Evolutionary conservation across 2,329 filamentous ascomycete genomes (phyloP).

Genomic region (Pleomassaria siparia): DNA sequence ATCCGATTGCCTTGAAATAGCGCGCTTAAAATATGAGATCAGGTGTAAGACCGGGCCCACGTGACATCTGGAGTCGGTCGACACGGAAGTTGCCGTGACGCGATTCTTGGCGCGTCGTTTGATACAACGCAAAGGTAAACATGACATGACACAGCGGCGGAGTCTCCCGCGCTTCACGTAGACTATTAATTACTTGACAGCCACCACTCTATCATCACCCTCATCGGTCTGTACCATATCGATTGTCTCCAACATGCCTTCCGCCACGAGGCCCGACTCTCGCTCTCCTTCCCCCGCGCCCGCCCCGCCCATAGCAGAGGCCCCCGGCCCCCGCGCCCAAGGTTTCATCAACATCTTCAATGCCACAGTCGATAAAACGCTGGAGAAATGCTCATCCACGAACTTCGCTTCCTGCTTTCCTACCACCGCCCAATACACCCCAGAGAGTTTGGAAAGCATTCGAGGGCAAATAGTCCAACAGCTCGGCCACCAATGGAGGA

Average conservation of each 20-base stretch:
- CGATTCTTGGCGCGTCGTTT: background rate
- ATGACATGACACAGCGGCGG: background rate
- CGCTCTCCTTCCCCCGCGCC: slow-evolving; percentile 55
- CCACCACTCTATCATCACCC: background rate
- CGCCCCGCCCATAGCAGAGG: slow-evolving; percentile 55
- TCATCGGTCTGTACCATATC: background rate
- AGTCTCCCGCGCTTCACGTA: too few species aligned
- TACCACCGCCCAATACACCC: slow-evolving; percentile 60
- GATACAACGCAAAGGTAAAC: background rate
- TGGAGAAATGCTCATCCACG: slow-evolving; percentile 62
- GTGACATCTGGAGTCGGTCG: too few species aligned
- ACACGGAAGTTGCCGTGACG: background rate
- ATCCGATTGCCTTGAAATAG: too few species aligned
- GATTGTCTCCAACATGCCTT: slow-evolving; percentile 25
- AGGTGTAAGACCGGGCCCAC: too few species aligned
- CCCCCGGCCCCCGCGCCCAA: slow-evolving; percentile 62
- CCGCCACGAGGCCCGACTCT: slow-evolving; percentile 29
- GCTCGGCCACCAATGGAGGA: slow-evolving; percentile 58
- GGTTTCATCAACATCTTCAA: slow-evolving; percentile 62
- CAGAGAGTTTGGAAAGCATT: slow-evolving; percentile 57
- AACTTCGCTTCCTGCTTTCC: slow-evolving; percentile 67
- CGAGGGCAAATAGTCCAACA: slow-evolving; percentile 61
- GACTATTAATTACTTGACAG: background rate
- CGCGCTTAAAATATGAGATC: too few species aligned
- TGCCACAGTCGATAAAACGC: slow-evolving; percentile 59